Conservation (phyloP, 2,329 filamentous ascomycete species). For the Rhynchosporium graminicola region DNA sequence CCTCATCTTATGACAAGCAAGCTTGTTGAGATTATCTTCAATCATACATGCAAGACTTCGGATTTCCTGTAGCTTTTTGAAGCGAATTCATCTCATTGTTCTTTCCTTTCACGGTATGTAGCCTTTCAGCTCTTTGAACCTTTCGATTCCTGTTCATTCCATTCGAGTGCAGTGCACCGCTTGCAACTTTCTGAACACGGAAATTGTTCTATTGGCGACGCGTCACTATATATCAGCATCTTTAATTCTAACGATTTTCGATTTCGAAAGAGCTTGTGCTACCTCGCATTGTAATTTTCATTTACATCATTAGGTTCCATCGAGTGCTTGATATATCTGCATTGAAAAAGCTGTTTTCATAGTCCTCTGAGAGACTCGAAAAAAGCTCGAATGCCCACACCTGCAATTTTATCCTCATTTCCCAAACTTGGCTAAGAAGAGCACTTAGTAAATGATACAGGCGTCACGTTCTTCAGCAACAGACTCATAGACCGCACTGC, state of each 20-base stretch:
- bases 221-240: too few relatives aligned
- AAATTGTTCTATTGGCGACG: not conserved
- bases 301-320: too few relatives aligned
- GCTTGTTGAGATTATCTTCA: not conserved
- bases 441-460: not conserved
- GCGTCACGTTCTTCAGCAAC: not conserved
- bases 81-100: not conserved
- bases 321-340: not conserved
- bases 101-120: not conserved
- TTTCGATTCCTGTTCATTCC: not conserved
- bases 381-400: not conserved
- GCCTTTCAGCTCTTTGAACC: constrained; percentile 6
- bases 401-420: not conserved
- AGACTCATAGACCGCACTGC: not conserved
- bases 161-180: not conserved
- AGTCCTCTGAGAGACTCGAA: not conserved
- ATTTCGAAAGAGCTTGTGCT: too few relatives aligned
- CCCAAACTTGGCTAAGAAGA: not conserved
- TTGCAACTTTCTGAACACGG: not conserved
- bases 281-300: too few relatives aligned
- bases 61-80: not conserved
- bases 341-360: not conserved
- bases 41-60: not conserved
- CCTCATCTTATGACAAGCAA: not conserved
- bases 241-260: too few relatives aligned